Percentiles rank a stretch among this genome's conserved stretches.
phyloP scores from a whole-genome alignment of 345 rosid genomes.

The Psidium guajava region DNA sequence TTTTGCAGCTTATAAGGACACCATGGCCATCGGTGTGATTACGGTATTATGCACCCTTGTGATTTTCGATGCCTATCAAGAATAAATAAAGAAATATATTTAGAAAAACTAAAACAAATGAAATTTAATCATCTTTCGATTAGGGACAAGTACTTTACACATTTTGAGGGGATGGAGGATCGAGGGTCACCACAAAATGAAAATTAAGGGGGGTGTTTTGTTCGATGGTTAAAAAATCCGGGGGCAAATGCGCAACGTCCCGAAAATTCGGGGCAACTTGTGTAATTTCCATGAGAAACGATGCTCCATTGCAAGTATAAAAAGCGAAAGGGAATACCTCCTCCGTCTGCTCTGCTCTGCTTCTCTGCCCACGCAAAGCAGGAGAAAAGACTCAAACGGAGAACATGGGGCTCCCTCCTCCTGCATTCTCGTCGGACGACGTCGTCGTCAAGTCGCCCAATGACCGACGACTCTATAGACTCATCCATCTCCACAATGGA shows the following conservation, averaged over 20 bases:
- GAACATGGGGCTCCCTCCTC: neutral
- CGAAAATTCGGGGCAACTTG: neutral
- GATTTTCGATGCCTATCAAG: neutral
- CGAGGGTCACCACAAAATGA: neutral
- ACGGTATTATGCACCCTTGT: neutral
- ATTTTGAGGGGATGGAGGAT: neutral
- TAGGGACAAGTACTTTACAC: neutral
- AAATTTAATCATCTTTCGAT: neutral
- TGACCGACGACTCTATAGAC: slow-evolving; percentile 66
- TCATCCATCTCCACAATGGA: slow-evolving; percentile 59
- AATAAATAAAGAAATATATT: neutral
- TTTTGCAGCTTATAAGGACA: neutral
- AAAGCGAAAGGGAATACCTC: neutral
- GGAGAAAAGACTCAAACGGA: neutral
- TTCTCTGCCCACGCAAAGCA: neutral
- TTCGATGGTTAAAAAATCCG: neutral
- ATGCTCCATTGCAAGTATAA: neutral
- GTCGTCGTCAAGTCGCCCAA: slow-evolving; percentile 77
- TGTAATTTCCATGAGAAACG: neutral
- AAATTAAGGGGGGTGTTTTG: neutral
- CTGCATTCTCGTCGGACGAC: slow-evolving; percentile 17
- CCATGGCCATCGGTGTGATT: neutral
- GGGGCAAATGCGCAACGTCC: neutral
- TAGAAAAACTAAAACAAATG: neutral
- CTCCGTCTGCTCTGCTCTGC: neutral